Evolutionary conservation across 257 asterid species (phyloP), one percentile per base, ranked within the genome.

Genomic region (Petrea volubilis): DNA sequence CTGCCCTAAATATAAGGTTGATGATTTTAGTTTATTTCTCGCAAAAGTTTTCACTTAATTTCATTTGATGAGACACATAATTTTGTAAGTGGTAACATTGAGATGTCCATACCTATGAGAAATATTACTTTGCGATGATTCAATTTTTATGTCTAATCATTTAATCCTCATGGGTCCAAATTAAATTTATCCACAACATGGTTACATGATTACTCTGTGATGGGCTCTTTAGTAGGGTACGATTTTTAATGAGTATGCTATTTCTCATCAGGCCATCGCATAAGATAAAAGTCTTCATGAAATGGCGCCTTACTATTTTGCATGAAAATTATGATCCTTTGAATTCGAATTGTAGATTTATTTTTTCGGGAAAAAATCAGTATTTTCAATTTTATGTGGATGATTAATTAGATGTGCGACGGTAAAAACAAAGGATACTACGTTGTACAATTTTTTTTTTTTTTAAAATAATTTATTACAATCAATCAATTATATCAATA

Each of bases 231-330:
- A 25, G 9, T 61, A n/a, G 52, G 53, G 44, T 17, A 20, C 13
- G 0, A 44, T 11, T 34, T 27, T 31, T n/a, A n/a, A 2, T 59
- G 27, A 18, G 5, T 34, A 59, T 17, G 13, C 65, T 21, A 52
- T 9, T 1, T 23, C 7, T 11, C 8, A 10, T 17, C 2, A 24
- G 9, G 60, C n/a, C 17, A 10, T 53, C 60, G 12, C 6, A 12
- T 53, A 60, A n/a, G n/a, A n/a, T n/a, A n/a, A n/a, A 49, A 64
- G 70, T 41, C 47, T 15, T 59, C 28, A 46, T 71, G 76, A 72
- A 6, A 31, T 49, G 70, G 17, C 70, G 36, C 15, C 36, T 23
- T 17, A 25, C 23, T 61, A 56, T 64, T 27, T 25, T 64, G n/a
- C 41, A 43, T 23, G 70, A 43, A 64, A 24, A 64, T 44, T 25